Percentiles rank a stretch among this genome's conserved stretches.
phyloP scores from a whole-genome alignment of 2,329 filamentous ascomycete species.

The Sporothrix curviconia region DNA sequence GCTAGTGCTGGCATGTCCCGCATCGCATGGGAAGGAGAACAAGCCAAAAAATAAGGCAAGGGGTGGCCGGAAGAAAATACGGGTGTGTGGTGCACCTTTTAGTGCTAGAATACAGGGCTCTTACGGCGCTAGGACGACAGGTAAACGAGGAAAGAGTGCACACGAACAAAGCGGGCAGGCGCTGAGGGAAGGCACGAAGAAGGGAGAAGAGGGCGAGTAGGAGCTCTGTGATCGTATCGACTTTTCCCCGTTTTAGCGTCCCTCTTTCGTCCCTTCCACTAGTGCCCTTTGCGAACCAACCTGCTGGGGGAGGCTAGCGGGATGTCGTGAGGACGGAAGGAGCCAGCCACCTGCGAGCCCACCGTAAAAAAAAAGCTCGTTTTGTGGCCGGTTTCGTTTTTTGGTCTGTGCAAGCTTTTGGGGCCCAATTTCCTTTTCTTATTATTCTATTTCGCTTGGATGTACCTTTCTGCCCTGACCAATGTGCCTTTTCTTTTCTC shows the following conservation, averaged over 20 bases:
- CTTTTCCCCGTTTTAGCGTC: conserved; percentile 1
- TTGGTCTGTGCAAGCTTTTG: neutral
- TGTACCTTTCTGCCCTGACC: neutral
- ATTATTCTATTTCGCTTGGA: neutral
- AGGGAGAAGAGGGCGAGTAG: neutral
- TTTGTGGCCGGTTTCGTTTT: neutral
- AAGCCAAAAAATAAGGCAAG: neutral
- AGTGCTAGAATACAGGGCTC: neutral
- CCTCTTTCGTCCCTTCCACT: neutral
- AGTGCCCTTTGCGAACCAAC: conserved; percentile 1
- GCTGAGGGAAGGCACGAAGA: neutral
- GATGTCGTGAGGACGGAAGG: neutral
- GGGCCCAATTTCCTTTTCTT: too few species aligned
- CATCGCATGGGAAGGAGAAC: neutral
- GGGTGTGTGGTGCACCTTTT: neutral
- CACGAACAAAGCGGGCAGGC: neutral
- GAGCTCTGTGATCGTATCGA: neutral
- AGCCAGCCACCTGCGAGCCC: too few species aligned
- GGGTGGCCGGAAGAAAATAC: neutral
- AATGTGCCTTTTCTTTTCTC: neutral
- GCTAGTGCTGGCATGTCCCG: conserved; percentile 5
- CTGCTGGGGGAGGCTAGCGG: conserved; percentile 9
- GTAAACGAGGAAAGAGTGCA: neutral
- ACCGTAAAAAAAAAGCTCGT: neutral
- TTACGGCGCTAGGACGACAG: neutral